These are phyloP conservation scores for Eutypa lata DNA, from an alignment of 2,329 filamentous ascomycete species.

Conservation along the genomic window DNA sequence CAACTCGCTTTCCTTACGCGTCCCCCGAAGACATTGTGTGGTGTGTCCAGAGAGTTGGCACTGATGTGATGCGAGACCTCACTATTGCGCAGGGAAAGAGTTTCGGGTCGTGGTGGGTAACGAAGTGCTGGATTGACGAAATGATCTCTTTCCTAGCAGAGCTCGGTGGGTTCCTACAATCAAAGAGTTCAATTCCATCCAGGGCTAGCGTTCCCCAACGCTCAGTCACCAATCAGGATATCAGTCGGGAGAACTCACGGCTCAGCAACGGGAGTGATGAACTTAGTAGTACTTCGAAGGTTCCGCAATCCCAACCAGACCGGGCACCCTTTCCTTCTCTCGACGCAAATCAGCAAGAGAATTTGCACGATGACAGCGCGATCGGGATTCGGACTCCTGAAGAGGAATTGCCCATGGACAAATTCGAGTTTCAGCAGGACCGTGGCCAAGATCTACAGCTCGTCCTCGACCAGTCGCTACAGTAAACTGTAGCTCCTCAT, in stretches of 20 bases:
- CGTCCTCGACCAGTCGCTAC: constrained; percentile 13
- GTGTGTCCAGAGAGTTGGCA: constrained; percentile 72
- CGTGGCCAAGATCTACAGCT: constrained; percentile 33
- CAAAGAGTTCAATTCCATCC: constrained; percentile 38
- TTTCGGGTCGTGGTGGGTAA: constrained; percentile 92
- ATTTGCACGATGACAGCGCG: constrained; percentile 65
- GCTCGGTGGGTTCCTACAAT: constrained; percentile 80
- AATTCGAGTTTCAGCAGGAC: constrained; percentile 46
- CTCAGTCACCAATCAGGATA: constrained; percentile 34
- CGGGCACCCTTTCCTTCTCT: constrained; percentile 48
- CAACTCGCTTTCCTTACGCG: constrained; percentile 70
- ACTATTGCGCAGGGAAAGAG: constrained; percentile 75
- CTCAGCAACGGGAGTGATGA: constrained; percentile 46
- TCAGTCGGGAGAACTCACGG: constrained; percentile 33
- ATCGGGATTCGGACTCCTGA: constrained; percentile 69
- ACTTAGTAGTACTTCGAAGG: constrained; percentile 36
- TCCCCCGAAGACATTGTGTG: constrained; percentile 70
- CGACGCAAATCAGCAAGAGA: constrained; percentile 41
- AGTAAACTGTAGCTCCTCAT: constrained; percentile 1
- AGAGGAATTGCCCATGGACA: constrained; percentile 60
- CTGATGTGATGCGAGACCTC: constrained; percentile 75
- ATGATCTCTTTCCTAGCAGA: constrained; percentile 89
- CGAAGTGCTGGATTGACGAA: constrained; percentile 93
- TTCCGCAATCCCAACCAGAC: constrained; percentile 47
- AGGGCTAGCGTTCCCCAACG: constrained; percentile 28